Evolutionary conservation across 2,329 filamentous ascomycete genomes (phyloP), one percentile per base, ranked within the genome.

Genomic region (Aschersonia sp.): DNA sequence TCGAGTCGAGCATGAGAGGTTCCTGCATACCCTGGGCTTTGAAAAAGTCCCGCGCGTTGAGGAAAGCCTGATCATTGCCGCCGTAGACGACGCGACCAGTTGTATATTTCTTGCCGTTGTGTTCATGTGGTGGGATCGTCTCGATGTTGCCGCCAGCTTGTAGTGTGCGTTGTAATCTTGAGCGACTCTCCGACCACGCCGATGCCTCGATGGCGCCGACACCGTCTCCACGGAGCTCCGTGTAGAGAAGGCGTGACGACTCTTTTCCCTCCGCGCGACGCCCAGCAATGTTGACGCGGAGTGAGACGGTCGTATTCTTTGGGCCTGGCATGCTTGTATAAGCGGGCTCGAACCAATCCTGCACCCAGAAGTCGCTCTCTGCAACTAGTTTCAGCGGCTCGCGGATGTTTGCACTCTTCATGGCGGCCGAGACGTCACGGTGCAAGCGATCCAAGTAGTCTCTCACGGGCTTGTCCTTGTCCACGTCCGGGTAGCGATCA

Each of bases 281-380:
- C 2, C 56, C 51, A 0, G 58, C 51, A 11, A 68, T 50, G 43
- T 65, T 54, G 6, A 68, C 51, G 8, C 59, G 59, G 7, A 68
- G 48, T 0, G 55, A 50, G 6, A 64, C 53, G 42, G 30, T 22
- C 1, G 60, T 50, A 0, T 62, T 60, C 4, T 60, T 32, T 1
- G 63, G 62, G 0, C 62, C 63, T 0, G 65, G 64, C 56, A 67
- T 67, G 47, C 59, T 64, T 4, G 56, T 54, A 49, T 64, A 68
- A 0, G 52, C 64, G 0, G 65, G 58, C 51, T 68, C 64, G 30
- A 68, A 47, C 35, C 63, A 58, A 46, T 69, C 65, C 48, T 68
- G 65, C 1, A 58, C 56, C 35, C 35, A 5, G 12, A 37, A 37
- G 8, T 37, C 2, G 8, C 35, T 37, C 35, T 12, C 12, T 12